Evolutionary conservation across 441 rosid genomes (phyloP), one percentile per base, ranked within the genome.

Genomic region (Hura crepitans): DNA sequence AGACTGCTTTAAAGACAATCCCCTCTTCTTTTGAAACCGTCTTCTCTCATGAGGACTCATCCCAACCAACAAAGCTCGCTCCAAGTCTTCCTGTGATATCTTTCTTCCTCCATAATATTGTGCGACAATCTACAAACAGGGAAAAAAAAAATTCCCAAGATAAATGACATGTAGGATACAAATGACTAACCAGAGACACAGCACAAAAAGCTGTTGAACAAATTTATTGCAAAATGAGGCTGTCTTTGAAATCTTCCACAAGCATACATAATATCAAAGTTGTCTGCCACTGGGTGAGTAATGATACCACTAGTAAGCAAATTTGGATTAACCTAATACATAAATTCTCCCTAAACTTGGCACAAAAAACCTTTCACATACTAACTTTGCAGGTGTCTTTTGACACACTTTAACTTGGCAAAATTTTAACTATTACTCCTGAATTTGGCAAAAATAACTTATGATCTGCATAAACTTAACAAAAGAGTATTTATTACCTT

Each of bases 31-130:
- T 79, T 81, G 83, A 35, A 82, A 75, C 72, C 86, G 80, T 78
- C 89, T 86, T 81, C 83, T 84, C 80, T 89, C 97, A 33, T 91
- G 89, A 75, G 97, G 87, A 77, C 94, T 90, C 91, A 92, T 85
- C 70, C 97, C 97, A 56, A 87, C 87, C 67, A 85, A 81, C 81
- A 95, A 72, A 78, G 97, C 99, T 74, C 75, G 85, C 77, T 90
- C 94, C 81, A 92, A 80, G 84, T 92, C 99, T 69, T 88, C 88
- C 62, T 83, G 75, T 3, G 87, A 80, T 87, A 94, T 82, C 72
- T 94, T 88, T 65, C 96, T 83, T 78, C 97, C 94, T 50, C 99
- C 97, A 64, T 90, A 92, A 78, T 85, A 92, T 78, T 76, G 86
- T 85, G 66, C 83, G 17, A 95, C 88, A 76, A 83, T 82, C 99